Evolutionary conservation across 768 basidiomycete genomes (phyloP).

Genomic region (Mrakia frigida): DNA sequence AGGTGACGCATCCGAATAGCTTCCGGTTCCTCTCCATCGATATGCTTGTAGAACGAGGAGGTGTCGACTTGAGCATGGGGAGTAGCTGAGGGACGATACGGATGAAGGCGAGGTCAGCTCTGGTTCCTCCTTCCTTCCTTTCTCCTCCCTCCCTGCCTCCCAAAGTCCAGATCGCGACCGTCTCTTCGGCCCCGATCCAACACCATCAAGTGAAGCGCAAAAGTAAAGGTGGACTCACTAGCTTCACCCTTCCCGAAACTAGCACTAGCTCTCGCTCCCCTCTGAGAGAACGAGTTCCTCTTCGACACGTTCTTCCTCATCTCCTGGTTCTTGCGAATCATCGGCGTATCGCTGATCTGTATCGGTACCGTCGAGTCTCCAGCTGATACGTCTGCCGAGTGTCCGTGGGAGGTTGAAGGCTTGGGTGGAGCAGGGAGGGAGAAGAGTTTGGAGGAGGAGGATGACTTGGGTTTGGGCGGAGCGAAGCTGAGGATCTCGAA

Average conservation of each 20-base stretch:
- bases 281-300: conserved; percentile 27
- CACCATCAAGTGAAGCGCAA: neutral
- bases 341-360: conserved; percentile 32
- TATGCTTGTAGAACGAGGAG: conserved; percentile 29
- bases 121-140: neutral
- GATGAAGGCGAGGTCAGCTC: neutral
- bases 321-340: conserved; percentile 32
- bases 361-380: conserved; percentile 29
- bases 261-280: conserved; percentile 26
- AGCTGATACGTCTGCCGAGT: conserved; percentile 7
- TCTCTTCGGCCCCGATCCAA: neutral
- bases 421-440: conserved; percentile 10
- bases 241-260: conserved; percentile 32
- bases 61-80: conserved; percentile 24
- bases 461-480: neutral
- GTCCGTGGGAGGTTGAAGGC: neutral
- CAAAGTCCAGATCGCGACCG: neutral
- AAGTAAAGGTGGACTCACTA: conserved; percentile 7
- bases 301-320: conserved; percentile 26
- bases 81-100: conserved; percentile 8
- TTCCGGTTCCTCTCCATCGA: conserved; percentile 29
- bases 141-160: neutral
- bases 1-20: conserved; percentile 32
- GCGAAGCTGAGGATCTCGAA: conserved; percentile 17
- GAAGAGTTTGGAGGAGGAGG: conserved; percentile 18